A percentile compares a stretch with the other conserved stretches of the same genome.
Conservation (phyloP, 2,329 filamentous ascomycete species). For the Botrytis medusae region DNA sequence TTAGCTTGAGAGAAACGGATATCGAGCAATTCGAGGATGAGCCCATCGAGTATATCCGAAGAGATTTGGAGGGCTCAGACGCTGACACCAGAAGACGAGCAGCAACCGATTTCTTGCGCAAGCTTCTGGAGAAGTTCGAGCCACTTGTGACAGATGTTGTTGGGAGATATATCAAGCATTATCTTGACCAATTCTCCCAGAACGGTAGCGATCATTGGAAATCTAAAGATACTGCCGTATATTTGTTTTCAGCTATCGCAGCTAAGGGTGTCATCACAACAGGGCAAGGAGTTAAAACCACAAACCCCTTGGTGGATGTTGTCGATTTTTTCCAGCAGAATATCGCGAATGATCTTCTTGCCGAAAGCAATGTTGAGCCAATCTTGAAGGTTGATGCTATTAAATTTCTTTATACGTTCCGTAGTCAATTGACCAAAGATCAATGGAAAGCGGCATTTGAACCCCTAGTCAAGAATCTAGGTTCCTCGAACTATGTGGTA, state of each 20-base stretch:
- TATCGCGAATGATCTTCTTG: conserved; percentile 83
- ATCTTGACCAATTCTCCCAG: conserved; percentile 72
- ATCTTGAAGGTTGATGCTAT: conserved; percentile 97
- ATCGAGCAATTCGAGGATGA: conserved; percentile 97
- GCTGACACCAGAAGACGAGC: conserved; percentile 89
- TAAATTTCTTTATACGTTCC: conserved; percentile 96
- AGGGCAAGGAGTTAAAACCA: conserved; percentile 84
- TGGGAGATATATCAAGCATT: conserved; percentile 81
- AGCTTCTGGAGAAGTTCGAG: conserved; percentile 88
- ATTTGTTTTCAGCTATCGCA: conserved; percentile 91
- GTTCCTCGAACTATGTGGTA: conserved; percentile 88
- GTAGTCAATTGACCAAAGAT: conserved; percentile 86
- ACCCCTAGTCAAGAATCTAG: conserved; percentile 86
- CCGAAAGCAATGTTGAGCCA: conserved; percentile 67
- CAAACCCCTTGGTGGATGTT: conserved; percentile 84
- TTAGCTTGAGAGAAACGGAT: conserved; percentile 88
- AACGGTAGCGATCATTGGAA: conserved; percentile 77
- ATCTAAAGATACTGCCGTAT: conserved; percentile 96
- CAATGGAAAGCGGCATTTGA: conserved; percentile 91
- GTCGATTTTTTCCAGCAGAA: conserved; percentile 94
- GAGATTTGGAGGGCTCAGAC: conserved; percentile 94
- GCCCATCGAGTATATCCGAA: conserved; percentile 95
- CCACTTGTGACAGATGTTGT: conserved; percentile 82
- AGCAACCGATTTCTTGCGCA: conserved; percentile 89
- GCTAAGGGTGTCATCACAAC: conserved; percentile 87